Percentiles rank a stretch among this genome's conserved stretches.
These are phyloP conservation scores for Mycena belliarum DNA, from an alignment of 768 basidiomycete species.

Conservation along the genomic window DNA sequence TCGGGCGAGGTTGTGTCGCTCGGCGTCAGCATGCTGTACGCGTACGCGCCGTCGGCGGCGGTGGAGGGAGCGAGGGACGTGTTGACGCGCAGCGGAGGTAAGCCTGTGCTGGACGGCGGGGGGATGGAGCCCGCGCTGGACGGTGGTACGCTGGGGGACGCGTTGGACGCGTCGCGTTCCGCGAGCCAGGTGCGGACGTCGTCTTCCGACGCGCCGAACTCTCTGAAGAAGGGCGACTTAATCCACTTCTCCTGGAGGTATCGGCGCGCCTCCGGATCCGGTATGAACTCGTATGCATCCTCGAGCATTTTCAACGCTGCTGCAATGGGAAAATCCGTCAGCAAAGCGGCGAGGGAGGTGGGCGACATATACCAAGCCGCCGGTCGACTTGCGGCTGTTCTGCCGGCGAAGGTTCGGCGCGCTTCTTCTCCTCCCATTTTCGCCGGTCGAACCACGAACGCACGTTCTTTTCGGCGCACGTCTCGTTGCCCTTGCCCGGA, in stretches of 20 bases:
- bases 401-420: no score
- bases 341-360: no score
- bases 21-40: constrained; percentile 5
- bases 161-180: background rate
- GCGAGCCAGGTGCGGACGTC: background rate
- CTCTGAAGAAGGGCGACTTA: background rate
- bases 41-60: background rate
- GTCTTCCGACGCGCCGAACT: background rate
- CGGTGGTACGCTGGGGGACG: no score
- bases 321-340: no score
- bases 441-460: background rate
- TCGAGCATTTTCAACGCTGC: no score
- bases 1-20: constrained; percentile 13
- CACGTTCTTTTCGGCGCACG: background rate
- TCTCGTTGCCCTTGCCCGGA: background rate
- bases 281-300: background rate
- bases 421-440: background rate
- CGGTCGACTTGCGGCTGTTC: no score
- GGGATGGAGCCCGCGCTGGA: no score
- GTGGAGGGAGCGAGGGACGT: background rate
- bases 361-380: no score
- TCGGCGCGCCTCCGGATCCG: background rate
- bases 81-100: background rate
- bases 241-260: background rate
- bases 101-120: no score